Evolutionary conservation across 257 asterid genomes (phyloP).

Genomic region (Solanum corneliomulleri): DNA sequence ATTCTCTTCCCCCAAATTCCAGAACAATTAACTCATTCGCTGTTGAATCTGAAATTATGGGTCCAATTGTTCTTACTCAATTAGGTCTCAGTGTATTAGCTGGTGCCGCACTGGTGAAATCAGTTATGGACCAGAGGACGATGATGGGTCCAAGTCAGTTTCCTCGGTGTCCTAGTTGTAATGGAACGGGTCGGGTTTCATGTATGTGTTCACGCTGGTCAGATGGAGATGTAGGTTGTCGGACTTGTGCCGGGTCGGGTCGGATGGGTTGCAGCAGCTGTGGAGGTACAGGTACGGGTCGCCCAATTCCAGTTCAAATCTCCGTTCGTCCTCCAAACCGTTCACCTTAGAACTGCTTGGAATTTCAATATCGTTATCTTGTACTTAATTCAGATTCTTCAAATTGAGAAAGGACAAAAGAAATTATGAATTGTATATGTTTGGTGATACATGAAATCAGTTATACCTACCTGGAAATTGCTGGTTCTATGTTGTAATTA

Average conservation of each 20-base stretch:
- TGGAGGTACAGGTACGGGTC: slow-evolving; percentile 89
- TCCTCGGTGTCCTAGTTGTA: slow-evolving; percentile 68
- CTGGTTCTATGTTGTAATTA: background rate
- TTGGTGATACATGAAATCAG: background rate
- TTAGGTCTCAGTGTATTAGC: slow-evolving; percentile 33
- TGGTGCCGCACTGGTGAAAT: slow-evolving; percentile 55
- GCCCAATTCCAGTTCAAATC: slow-evolving; percentile 78
- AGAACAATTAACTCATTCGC: background rate
- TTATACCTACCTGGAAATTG: background rate
- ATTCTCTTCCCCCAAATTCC: background rate
- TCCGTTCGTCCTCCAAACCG: slow-evolving; percentile 45
- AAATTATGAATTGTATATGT: background rate
- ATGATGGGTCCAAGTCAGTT: slow-evolving; percentile 68
- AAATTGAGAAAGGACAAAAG: background rate
- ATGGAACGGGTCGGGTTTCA: slow-evolving; percentile 80
- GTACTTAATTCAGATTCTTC: background rate
- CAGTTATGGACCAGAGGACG: slow-evolving; percentile 44
- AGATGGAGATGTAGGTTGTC: slow-evolving; percentile 83
- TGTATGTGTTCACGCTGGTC: slow-evolving; percentile 93
- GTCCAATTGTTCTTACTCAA: slow-evolving; percentile 44
- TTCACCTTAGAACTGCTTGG: slow-evolving; percentile 18
- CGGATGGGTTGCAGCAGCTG: slow-evolving; percentile 82
- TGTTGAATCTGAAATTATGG: slow-evolving; percentile 22
- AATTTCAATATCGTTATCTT: background rate
- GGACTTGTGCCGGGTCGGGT: slow-evolving; percentile 90